Evolutionary conservation across 2,329 filamentous ascomycete species (phyloP), one percentile per base, ranked within the genome.

Genomic region (Decorospora gaudefroyi): DNA sequence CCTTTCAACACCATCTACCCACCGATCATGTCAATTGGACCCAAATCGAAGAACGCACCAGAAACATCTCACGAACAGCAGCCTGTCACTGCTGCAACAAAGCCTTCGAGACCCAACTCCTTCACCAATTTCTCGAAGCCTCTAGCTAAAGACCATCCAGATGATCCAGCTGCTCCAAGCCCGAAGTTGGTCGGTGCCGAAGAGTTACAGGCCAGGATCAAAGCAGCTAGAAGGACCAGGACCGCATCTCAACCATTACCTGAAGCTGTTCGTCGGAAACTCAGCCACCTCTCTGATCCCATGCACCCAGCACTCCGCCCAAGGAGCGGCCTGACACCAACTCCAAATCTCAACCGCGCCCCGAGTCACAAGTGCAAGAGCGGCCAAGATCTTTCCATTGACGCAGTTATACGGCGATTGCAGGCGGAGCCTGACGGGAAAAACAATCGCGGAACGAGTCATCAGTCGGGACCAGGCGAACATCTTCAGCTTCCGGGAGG

Each of bases 21-120:
- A 30, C 28, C 34, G 21, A 46, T 28, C 25, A 70, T 72, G 68
- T 53, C 65, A 13, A 59, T 66, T 30, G 64, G 68, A 42, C 61
- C 61, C 4, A 64, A 57, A 39, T 41, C 62, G 37, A 69, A 61
- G 51, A 65, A 61, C 26, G 56, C 57, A 37, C 64, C 62, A 42
- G 63, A 64, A 39, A 61, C 58, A 11, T 47, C 54, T 27, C 50
- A 56, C 6, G 51, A 64, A 29, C 58, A 64, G 29, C 59, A 64
- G 32, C 55, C 53, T 40, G 46, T 46, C 12, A 41, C 44, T 23
- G 37, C 40, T 27, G 17, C 36, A 27, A 54, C 59, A 22, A 41
- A 57, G 17, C 23, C 34, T 6, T 4, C 28, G 22, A 58, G 52
- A 37, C 48, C 57, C 32, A 52, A 53, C 18, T 52, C 47, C 6